phyloP scores from a whole-genome alignment of 305 asterid genomes.

The Withania somnifera region DNA sequence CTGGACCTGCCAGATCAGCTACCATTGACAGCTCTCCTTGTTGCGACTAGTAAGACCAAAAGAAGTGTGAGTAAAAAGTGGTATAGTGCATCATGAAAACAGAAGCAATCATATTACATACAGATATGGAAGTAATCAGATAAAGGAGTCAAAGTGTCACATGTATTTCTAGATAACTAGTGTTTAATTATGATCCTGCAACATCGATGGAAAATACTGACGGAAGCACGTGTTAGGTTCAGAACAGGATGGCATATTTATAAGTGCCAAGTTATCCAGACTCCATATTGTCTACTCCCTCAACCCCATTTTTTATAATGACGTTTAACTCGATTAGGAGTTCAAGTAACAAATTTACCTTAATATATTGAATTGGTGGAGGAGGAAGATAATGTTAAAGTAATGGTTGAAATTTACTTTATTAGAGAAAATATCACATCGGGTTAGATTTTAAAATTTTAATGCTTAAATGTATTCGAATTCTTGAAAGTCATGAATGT shows the following conservation, averaged over 20 bases:
- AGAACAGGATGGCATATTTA: not conserved
- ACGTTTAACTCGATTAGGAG: not conserved
- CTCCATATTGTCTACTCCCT: not conserved
- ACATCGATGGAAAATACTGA: not conserved
- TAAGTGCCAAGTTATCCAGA: not conserved
- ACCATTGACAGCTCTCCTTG: constrained; percentile 76
- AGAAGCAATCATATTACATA: not conserved
- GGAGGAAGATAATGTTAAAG: not conserved
- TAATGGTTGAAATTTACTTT: not conserved
- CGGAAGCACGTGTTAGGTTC: not conserved
- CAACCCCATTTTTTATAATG: not conserved
- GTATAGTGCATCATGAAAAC: not conserved
- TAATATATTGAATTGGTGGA: not conserved
- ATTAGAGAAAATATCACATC: not conserved
- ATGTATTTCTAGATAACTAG: not conserved
- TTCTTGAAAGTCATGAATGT: not conserved
- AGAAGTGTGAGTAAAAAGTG: not conserved
- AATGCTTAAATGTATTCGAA: not conserved
- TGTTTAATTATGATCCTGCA: not conserved
- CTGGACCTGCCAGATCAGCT: constrained; percentile 75
- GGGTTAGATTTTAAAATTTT: not conserved
- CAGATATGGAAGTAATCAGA: not conserved
- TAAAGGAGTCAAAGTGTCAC: not conserved
- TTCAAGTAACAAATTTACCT: not conserved
- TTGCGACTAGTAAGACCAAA: constrained; percentile 37